phyloP scores from a whole-genome alignment of 1,284 basidiomycete genomes.

The Melampsora americana region DNA sequence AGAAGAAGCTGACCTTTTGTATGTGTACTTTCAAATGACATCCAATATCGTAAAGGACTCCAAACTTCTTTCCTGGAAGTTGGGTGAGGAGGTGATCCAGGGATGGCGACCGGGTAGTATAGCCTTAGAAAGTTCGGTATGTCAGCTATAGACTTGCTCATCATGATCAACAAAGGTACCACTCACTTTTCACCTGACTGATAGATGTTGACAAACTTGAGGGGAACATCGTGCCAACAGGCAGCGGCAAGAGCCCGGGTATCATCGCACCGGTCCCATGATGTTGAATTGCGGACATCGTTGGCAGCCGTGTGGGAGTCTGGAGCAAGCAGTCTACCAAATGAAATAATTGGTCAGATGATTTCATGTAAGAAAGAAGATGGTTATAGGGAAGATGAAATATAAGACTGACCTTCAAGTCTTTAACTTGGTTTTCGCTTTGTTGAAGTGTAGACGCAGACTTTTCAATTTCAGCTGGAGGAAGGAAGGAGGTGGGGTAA shows the following conservation, averaged over 20 bases:
- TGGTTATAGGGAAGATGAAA: no score
- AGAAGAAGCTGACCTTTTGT: background rate
- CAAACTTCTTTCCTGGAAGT: slow-evolving; percentile 3
- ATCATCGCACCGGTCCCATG: slow-evolving; percentile 8
- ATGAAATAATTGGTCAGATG: no score
- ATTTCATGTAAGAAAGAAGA: no score
- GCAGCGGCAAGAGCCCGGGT: background rate
- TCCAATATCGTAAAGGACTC: slow-evolving; percentile 16
- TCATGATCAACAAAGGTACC: no score
- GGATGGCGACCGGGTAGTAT: slow-evolving; percentile 5
- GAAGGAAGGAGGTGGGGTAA: slow-evolving; percentile 7
- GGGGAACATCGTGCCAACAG: background rate
- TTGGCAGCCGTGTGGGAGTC: slow-evolving; percentile 8
- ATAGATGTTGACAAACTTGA: background rate
- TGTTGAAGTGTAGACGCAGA: background rate
- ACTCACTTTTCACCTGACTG: slow-evolving; percentile 6
- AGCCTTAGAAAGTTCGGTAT: background rate
- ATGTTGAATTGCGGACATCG: background rate
- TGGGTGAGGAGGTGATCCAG: background rate
- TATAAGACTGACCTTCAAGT: no score
- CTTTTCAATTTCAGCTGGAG: background rate
- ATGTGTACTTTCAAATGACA: slow-evolving; percentile 1
- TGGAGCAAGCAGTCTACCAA: background rate
- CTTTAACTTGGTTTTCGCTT: background rate
- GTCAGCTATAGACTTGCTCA: no score